Evolutionary conservation across 1,284 basidiomycete genomes (phyloP), one percentile per base, ranked within the genome.

Genomic region (Athelia psychrophila): DNA sequence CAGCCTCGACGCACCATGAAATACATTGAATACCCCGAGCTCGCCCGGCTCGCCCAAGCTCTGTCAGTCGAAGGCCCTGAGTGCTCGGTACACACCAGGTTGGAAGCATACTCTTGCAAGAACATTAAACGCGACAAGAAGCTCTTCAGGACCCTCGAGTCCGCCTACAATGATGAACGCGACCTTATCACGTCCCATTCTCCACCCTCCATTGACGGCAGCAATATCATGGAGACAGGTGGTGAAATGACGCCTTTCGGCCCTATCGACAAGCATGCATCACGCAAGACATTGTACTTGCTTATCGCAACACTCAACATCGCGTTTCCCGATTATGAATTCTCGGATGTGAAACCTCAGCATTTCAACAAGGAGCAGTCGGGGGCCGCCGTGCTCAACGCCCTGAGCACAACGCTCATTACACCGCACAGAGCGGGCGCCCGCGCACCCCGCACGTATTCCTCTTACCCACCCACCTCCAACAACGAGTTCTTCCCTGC

Each of bases 41-140:
- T 95, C 24, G 83, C 86, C 22, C 81, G 82, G 52, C 83, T 96
- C 52, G 88, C 92, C 0, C 82, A 86, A 60, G 84, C 89, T n/a
- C 84, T 96, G 45, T 90, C 84, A 10, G 86, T 91, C 68, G 86
- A 92, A 56, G 88, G 92, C 4, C 86, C 91, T 47, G 95, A 97
- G 72, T 93, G 93, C 69, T 84, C 87, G 24, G 92, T 98, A 18
- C 87, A 93, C 68, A 95, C 93, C 35, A 86, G 95, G 59, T 87
- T 99, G 68, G 96, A 99, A 71, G 95, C 94, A 0, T 99, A 98
- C 77, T 94, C 91, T 61, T 96, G 94, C 83, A 99, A 99, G 80
- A 91, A 95, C 64, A 90, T 98, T 70, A 92, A 92, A 60, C 91
- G 92, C 66, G 97, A 99, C 79, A 95, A 95, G 82, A 93, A 92